These are phyloP conservation scores for Poa pratensis DNA, from an alignment of 176 grass and related monocot genomes.

Conservation along the genomic window DNA sequence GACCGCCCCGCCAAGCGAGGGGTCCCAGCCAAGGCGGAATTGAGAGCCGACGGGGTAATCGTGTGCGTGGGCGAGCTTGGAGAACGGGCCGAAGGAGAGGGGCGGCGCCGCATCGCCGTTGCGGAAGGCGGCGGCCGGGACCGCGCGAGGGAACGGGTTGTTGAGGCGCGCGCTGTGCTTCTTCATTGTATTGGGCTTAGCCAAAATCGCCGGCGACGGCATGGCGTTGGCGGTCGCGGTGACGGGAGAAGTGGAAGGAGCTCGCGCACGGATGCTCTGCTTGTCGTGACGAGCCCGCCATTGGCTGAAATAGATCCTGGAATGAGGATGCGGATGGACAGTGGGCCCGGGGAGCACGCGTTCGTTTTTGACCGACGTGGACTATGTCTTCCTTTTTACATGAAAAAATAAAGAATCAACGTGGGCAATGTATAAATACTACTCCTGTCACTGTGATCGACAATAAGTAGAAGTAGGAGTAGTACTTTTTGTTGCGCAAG, in stretches of 20 bases:
- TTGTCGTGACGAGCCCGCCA: constrained; percentile 7
- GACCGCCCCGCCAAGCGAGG: constrained; percentile 41
- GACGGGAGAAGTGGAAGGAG: constrained; percentile 16
- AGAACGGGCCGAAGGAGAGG: constrained; percentile 54
- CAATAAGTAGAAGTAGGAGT: no score
- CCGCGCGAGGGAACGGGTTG: constrained; percentile 74
- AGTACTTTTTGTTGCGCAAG: no score
- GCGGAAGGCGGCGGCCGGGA: constrained; percentile 46
- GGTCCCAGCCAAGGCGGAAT: constrained; percentile 70
- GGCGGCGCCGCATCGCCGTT: constrained; percentile 29
- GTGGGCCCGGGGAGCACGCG: not conserved
- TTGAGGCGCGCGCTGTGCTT: constrained; percentile 77
- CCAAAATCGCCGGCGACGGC: constrained; percentile 21
- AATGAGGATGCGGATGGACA: constrained; percentile 26
- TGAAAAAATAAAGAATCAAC: not conserved
- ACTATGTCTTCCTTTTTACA: not conserved
- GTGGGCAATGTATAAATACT: no score
- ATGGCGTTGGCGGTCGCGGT: constrained; percentile 3
- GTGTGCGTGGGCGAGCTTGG: constrained; percentile 65
- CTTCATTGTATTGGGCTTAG: constrained; percentile 48
- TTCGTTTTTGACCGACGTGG: not conserved
- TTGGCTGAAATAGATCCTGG: constrained; percentile 75
- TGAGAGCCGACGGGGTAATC: constrained; percentile 56
- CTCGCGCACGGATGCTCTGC: constrained; percentile 25
- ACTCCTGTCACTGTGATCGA: no score